These are phyloP conservation scores for Trematosphaeria pertusa DNA, from an alignment of 2,329 filamentous ascomycete genomes.

Conservation along the genomic window DNA sequence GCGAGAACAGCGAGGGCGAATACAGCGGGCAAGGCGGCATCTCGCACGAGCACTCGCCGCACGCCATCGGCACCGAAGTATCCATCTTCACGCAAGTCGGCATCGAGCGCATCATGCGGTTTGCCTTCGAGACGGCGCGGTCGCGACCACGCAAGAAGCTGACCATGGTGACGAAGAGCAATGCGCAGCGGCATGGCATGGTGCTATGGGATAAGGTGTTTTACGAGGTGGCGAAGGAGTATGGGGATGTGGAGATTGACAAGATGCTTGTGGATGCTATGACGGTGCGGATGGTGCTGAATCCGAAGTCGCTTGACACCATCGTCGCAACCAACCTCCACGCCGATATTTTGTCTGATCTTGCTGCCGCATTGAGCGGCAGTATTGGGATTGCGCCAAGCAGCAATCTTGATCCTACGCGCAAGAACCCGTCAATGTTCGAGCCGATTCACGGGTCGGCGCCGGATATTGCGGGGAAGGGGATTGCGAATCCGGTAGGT, in stretches of 20 bases:
- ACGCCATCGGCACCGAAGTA: conserved; percentile 56
- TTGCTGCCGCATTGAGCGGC: conserved; percentile 70
- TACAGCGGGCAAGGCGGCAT: conserved; percentile 57
- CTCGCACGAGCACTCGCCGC: conserved; percentile 48
- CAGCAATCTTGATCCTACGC: conserved; percentile 69
- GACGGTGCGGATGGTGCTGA: conserved; percentile 57
- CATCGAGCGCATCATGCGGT: conserved; percentile 57
- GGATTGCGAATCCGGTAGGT: conserved; percentile 68
- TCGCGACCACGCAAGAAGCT: conserved; percentile 53
- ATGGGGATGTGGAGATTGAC: conserved; percentile 53
- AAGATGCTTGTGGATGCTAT: conserved; percentile 61
- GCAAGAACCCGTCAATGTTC: conserved; percentile 65
- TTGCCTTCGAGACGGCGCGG: conserved; percentile 56
- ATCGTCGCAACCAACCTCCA: conserved; percentile 57
- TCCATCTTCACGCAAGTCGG: conserved; percentile 55
- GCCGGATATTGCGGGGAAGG: conserved; percentile 69
- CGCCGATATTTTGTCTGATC: conserved; percentile 71
- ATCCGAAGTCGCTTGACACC: conserved; percentile 54
- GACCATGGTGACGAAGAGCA: conserved; percentile 59
- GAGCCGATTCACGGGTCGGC: conserved; percentile 70
- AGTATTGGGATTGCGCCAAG: conserved; percentile 73
- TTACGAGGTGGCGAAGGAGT: conserved; percentile 54
- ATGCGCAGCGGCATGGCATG: conserved; percentile 58
- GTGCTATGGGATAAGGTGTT: conserved; percentile 58
- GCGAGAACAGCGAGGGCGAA: conserved; percentile 58